Conservation (phyloP, 2,329 filamentous ascomycete genomes). For the Penicillium sp. region DNA sequence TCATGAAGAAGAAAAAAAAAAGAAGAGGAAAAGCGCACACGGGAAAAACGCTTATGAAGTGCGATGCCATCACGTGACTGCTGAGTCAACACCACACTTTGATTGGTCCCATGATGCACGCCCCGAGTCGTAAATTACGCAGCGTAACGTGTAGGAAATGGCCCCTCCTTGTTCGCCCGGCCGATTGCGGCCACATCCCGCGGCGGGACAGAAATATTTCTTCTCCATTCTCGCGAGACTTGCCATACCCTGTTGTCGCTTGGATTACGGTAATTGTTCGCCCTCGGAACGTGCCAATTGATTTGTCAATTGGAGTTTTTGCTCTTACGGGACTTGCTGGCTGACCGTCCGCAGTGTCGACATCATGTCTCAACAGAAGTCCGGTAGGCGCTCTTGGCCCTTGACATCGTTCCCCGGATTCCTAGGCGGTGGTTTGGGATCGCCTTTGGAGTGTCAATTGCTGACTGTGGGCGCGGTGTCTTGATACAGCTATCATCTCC, state of each 20-base stretch:
- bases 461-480: constrained; percentile 11
- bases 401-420: constrained; percentile 23
- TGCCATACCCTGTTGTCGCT: constrained; percentile 16
- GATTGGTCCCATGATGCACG: too few species aligned
- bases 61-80: constrained; percentile 18
- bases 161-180: constrained; percentile 8
- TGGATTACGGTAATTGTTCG: constrained; percentile 19
- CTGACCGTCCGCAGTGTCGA: constrained; percentile 22
- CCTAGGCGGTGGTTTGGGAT: constrained; percentile 13
- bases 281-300: constrained; percentile 5
- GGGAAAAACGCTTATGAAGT: constrained; percentile 21
- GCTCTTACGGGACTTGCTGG: constrained; percentile 1
- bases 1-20: constrained; percentile 47
- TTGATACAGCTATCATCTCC: constrained; percentile 73
- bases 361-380: constrained; percentile 43
- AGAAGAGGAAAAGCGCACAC: constrained; percentile 21
- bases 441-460: constrained; percentile 1
- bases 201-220: constrained; percentile 23
- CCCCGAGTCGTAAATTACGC: constrained; percentile 13
- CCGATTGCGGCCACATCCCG: constrained; percentile 29
- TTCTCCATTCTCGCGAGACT: constrained; percentile 18
- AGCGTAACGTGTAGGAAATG: too few species aligned
- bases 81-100: too few species aligned
- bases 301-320: constrained; percentile 1
- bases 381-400: constrained; percentile 32